Percentiles rank a stretch among this genome's conserved stretches.
Evolutionary conservation across 2,329 filamentous ascomycete genomes (phyloP).

Genomic region (Neurospora crassa): DNA sequence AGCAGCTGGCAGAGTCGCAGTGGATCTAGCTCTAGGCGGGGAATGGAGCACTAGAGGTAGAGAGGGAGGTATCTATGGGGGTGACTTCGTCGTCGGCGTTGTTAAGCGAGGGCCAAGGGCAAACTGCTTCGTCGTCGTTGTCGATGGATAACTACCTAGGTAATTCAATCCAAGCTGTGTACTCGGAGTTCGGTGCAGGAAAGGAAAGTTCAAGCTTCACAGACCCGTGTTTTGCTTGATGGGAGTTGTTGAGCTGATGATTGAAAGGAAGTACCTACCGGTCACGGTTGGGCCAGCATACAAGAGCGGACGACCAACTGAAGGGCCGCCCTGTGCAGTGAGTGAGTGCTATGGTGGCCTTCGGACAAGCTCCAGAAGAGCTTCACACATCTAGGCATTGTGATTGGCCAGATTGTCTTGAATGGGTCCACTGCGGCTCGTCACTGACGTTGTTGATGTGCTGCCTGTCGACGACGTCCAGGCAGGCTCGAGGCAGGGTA

Average conservation of each 20-base stretch:
- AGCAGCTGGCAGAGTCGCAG: not conserved
- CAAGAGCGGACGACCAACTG: slow-evolving; percentile 3
- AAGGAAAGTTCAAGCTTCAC: not conserved
- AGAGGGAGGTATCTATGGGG: not conserved
- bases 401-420: not conserved
- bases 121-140: not conserved
- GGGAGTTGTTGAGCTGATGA: not conserved
- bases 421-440: slow-evolving; percentile 11
- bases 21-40: not conserved
- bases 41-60: not conserved
- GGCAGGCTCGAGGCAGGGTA: not conserved
- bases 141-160: not conserved
- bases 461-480: slow-evolving; percentile 16
- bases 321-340: not conserved
- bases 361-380: not conserved
- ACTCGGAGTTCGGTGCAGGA: not conserved
- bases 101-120: not conserved
- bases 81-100: not conserved
- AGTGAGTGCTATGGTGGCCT: not conserved
- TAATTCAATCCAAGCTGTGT: not conserved
- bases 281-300: slow-evolving; percentile 11
- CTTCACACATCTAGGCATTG: not conserved
- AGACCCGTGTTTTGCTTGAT: not conserved
- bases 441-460: slow-evolving; percentile 23
- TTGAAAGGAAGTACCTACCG: not conserved